Percentiles rank a stretch among this genome's conserved stretches.
phyloP scores from a whole-genome alignment of 2,329 filamentous ascomycete species.

The Amylocarpus encephaloides region DNA sequence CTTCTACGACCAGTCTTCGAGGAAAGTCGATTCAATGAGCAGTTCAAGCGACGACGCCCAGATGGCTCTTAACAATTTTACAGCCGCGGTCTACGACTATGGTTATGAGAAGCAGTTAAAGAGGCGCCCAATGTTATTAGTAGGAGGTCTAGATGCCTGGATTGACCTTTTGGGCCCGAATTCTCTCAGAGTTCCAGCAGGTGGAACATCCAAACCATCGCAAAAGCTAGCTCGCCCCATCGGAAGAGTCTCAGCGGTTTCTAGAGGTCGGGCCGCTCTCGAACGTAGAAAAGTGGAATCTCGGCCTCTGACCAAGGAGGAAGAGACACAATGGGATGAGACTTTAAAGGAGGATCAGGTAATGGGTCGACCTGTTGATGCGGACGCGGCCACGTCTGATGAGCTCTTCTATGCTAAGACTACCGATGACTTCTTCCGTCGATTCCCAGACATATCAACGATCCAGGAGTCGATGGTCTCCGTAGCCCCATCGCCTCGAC shows the following conservation, averaged over 20 bases:
- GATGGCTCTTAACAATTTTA: constrained; percentile 62
- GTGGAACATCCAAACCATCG: constrained; percentile 33
- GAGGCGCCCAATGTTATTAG: constrained; percentile 67
- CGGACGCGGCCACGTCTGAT: constrained; percentile 39
- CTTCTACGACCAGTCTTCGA: constrained; percentile 73
- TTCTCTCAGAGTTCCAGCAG: constrained; percentile 47
- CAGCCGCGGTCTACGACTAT: constrained; percentile 75
- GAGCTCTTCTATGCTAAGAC: constrained; percentile 56
- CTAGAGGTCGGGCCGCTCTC: constrained; percentile 14
- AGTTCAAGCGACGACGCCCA: constrained; percentile 39
- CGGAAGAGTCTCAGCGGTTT: constrained; percentile 36
- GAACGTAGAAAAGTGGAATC: constrained; percentile 39
- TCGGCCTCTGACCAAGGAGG: constrained; percentile 71
- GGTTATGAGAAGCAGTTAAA: constrained; percentile 72
- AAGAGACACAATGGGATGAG: constrained; percentile 75
- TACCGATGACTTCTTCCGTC: constrained; percentile 76
- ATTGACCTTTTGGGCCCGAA: constrained; percentile 64
- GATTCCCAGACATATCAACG: constrained; percentile 66
- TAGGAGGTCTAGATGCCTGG: constrained; percentile 84
- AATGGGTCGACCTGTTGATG: constrained; percentile 34
- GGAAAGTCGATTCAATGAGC: constrained; percentile 27
- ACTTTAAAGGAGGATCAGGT: constrained; percentile 59
- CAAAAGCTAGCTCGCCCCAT: constrained; percentile 40
- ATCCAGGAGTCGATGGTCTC: constrained; percentile 55
- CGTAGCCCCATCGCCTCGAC: constrained; percentile 3